phyloP scores from a whole-genome alignment of 371 early-diverging fungal genomes.

The Apophysomyces ossiformis region DNA sequence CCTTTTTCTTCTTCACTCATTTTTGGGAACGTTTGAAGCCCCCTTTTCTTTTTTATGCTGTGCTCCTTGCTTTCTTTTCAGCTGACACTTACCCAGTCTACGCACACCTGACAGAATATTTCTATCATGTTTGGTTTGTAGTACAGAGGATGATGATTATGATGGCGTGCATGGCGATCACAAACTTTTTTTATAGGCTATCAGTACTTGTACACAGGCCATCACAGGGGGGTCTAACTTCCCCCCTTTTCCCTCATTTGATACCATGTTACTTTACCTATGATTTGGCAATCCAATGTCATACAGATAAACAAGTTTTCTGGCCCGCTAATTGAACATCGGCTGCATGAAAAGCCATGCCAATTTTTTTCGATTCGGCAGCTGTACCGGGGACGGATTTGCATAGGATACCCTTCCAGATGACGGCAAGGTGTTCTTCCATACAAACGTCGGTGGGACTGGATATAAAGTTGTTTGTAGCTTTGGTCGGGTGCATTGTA shows the following conservation, averaged over 20 bases:
- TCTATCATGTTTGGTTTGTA: constrained; percentile 36
- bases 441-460: constrained; percentile 8
- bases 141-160: constrained; percentile 28
- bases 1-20: constrained; percentile 14
- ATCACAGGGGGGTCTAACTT: too few relatives aligned
- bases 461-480: constrained; percentile 23
- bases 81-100: constrained; percentile 35
- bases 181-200: constrained; percentile 23
- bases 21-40: neutral
- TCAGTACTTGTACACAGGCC: too few relatives aligned
- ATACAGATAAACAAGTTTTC: constrained; percentile 35
- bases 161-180: constrained; percentile 38
- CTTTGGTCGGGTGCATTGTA: constrained; percentile 38
- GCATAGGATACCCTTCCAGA: neutral
- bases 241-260: too few relatives aligned
- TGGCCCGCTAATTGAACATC: constrained; percentile 8
- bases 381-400: too few relatives aligned
- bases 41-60: neutral
- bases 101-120: constrained; percentile 36
- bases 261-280: constrained; percentile 11
- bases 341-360: constrained; percentile 2
- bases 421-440: constrained; percentile 32
- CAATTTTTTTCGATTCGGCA: neutral
- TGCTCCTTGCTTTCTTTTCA: neutral
- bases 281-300: constrained; percentile 12